Conservation (phyloP, 306 rosid species). For the Cajanus cajan region DNA sequence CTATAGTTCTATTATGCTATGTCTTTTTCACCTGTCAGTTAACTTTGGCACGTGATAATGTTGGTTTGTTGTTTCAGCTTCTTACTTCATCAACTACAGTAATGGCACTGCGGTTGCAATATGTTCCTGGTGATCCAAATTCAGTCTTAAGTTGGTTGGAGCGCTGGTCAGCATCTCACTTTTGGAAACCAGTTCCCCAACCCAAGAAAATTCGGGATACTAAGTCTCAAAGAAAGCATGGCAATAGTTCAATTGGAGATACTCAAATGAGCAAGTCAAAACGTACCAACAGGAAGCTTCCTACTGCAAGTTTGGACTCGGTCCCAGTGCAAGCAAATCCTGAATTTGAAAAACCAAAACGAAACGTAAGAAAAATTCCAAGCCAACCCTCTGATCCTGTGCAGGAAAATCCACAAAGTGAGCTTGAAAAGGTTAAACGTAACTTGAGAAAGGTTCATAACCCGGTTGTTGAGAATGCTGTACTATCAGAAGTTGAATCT, state of each 20-base stretch:
- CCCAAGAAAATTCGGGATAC: conserved; percentile 67
- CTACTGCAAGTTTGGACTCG: conserved; percentile 52
- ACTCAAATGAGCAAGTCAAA: conserved; percentile 68
- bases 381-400: conserved; percentile 61
- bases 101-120: conserved; percentile 70
- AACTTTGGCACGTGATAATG: conserved; percentile 28
- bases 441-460: conserved; percentile 89
- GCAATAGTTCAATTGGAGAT: conserved; percentile 51
- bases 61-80: conserved; percentile 57
- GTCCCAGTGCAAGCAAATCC: conserved; percentile 53
- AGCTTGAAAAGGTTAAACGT: conserved; percentile 93
- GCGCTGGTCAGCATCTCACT: conserved; percentile 75
- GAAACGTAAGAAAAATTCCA: conserved; percentile 58
- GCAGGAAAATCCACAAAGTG: conserved; percentile 84
- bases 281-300: conserved; percentile 66
- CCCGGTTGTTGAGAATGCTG: conserved; percentile 70
- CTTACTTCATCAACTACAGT: conserved; percentile 63
- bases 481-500: conserved; percentile 52
- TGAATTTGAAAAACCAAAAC: conserved; percentile 88
- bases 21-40: background rate
- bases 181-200: conserved; percentile 84
- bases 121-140: conserved; percentile 73
- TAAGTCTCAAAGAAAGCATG: conserved; percentile 64
- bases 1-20: background rate
- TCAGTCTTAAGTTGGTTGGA: conserved; percentile 81